These are phyloP conservation scores for Geotrichum siamense DNA, from an alignment of 1,139 yeast genomes.

Conservation along the genomic window DNA sequence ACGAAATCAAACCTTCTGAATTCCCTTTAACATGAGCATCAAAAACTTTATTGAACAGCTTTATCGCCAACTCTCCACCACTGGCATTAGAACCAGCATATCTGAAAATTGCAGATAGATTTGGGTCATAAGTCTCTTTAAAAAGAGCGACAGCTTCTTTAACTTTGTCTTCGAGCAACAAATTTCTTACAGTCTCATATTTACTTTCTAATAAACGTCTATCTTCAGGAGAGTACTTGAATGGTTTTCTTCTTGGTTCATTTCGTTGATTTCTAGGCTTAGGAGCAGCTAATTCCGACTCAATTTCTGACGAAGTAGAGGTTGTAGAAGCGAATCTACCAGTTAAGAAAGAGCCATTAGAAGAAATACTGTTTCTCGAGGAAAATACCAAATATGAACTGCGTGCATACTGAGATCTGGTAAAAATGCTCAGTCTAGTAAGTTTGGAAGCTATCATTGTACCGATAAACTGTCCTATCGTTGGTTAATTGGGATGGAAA, in stretches of 20 bases:
- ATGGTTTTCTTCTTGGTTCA: no score
- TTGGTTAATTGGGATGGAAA: no score
- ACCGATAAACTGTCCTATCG: no score
- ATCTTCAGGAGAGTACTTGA: constrained; percentile 3
- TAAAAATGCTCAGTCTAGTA: no score
- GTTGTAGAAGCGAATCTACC: neutral
- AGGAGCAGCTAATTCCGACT: constrained; percentile 1
- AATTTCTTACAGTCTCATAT: constrained; percentile 7
- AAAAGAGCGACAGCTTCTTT: constrained; percentile 12
- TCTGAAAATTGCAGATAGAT: constrained; percentile 9
- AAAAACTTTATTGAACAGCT: constrained; percentile 10
- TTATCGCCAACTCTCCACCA: constrained; percentile 3
- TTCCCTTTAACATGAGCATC: constrained; percentile 10
- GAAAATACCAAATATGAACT: no score
- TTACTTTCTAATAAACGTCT: neutral
- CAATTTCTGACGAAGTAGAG: neutral
- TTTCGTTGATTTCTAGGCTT: constrained; percentile 1
- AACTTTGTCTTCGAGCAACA: constrained; percentile 7
- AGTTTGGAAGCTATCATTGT: no score
- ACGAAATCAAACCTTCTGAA: constrained; percentile 12
- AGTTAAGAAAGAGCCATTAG: no score
- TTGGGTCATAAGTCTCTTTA: constrained; percentile 9
- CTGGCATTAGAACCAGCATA: constrained; percentile 2
- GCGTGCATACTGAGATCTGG: no score
- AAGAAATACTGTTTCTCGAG: no score